Evolutionary conservation across 2,329 filamentous ascomycete genomes (phyloP), one percentile per base, ranked within the genome.

Genomic region (Cytospora piceicola): DNA sequence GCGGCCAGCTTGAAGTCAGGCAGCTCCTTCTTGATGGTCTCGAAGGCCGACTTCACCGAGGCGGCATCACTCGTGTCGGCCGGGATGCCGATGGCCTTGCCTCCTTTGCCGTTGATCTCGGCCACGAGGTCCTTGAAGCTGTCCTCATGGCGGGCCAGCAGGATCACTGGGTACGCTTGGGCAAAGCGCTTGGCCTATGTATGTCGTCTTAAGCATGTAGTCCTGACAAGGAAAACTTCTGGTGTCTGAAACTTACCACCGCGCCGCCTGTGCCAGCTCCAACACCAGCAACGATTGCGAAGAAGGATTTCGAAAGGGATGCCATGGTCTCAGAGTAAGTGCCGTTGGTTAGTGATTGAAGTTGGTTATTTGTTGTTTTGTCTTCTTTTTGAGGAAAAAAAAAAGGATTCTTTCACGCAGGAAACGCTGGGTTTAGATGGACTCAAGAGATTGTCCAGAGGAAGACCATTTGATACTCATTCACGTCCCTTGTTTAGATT

Each of bases 221-320:
- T 32, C 9, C 2, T 22, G 29, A 24, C 27, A 55, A 32, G 65
- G 55, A 58, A 8, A 49, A 24, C 9, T 9, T 7, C 15, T 24
- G n/a, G n/a, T 39, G 63, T 30, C 12, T n/a, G 34, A 24, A n/a
- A 22, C 30, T 12, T 53, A 63, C 49, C 17, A 57, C 72, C 57
- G 73, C 71, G 30, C 73, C 73, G 61, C 73, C 71, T 55, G 86
- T 93, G 66, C 91, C 90, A 14, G 88, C 80, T n/a, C 91, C 91
- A 52, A 88, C 90, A 63, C 90, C 91, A 14, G 89, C 89, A 66
- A 93, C 78, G 67, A 93, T 79, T 59, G 89, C 87, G 75, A 88
- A 90, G 72, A 90, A 83, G 29, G 65, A 64, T 49, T 75, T 77
- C 67, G 75, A 73, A 24, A 22, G 32, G 9, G 61, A 64, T 29